phyloP scores from a whole-genome alignment of 2,329 filamentous ascomycete species.

The Colletotrichum tropicicola region DNA sequence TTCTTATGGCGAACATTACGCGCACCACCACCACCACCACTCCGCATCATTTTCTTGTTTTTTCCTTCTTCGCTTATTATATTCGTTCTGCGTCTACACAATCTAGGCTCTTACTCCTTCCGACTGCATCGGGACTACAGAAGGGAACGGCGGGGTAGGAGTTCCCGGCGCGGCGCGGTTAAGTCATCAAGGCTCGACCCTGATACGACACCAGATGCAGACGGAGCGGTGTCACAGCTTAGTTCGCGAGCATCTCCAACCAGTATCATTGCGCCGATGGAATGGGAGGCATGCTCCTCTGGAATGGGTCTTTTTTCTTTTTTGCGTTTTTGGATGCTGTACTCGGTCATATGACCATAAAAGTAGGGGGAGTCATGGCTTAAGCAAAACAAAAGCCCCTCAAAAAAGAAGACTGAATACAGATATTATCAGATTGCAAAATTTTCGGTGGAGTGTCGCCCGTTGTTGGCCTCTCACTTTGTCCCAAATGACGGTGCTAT shows the following conservation, averaged over 20 bases:
- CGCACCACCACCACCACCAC: constrained; percentile 13
- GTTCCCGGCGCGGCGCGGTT: background rate
- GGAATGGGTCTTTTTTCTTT: background rate
- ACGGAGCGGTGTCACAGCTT: background rate
- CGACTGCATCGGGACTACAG: constrained; percentile 13
- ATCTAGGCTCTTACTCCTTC: constrained; percentile 15
- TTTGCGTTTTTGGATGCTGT: constrained; percentile 2
- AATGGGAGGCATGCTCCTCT: background rate
- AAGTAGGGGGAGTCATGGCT: constrained; percentile 6
- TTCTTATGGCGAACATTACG: background rate
- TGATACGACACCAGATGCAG: background rate
- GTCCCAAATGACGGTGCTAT: background rate
- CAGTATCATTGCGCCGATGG: background rate
- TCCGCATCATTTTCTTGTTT: background rate
- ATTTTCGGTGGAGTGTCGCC: background rate
- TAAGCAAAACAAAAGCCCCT: background rate
- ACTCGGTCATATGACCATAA: constrained; percentile 4
- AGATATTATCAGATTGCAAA: constrained; percentile 11
- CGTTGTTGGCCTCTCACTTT: background rate
- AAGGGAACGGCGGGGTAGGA: background rate
- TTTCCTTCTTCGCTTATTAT: background rate
- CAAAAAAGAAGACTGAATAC: constrained; percentile 26
- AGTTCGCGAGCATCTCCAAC: background rate
- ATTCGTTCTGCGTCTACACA: constrained; percentile 23
- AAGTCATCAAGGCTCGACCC: background rate